These are phyloP conservation scores for Jasminum sambac DNA, from an alignment of 257 asterid species.

Conservation along the genomic window DNA sequence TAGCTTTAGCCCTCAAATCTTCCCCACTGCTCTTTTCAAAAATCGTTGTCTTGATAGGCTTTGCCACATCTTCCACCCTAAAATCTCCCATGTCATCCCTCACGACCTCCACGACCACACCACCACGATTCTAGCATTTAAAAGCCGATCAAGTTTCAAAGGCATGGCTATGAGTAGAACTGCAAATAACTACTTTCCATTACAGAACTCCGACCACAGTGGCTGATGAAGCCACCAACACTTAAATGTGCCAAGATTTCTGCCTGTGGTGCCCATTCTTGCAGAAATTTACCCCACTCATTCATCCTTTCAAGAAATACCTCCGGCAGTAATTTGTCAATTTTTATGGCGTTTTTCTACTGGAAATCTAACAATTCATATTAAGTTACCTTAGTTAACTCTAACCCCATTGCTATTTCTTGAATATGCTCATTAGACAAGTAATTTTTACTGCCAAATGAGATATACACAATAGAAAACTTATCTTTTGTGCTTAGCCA, in stretches of 20 bases:
- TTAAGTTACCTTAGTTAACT: background rate
- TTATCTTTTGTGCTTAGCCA: slow-evolving; percentile 8
- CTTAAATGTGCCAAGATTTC: slow-evolving; percentile 31
- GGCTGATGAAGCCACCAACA: slow-evolving; percentile 44
- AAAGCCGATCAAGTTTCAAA: slow-evolving; percentile 34
- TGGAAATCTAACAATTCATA: slow-evolving; percentile 10
- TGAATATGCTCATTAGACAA: slow-evolving; percentile 3
- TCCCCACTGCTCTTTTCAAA: slow-evolving; percentile 6
- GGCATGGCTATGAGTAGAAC: slow-evolving; percentile 43
- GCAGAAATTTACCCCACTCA: slow-evolving; percentile 7
- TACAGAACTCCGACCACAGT: slow-evolving; percentile 49
- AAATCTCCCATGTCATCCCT: slow-evolving; percentile 29
- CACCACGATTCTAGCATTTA: slow-evolving; percentile 29
- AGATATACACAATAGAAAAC: slow-evolving; percentile 8
- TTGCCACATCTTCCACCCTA: slow-evolving; percentile 29
- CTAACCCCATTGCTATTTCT: slow-evolving; percentile 16
- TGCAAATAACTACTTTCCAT: slow-evolving; percentile 24
- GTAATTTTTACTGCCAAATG: slow-evolving; percentile 22
- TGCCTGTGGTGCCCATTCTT: slow-evolving; percentile 40
- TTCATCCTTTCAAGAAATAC: slow-evolving; percentile 15
- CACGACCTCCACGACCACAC: slow-evolving; percentile 31
- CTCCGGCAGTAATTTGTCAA: background rate
- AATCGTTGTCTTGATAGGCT: slow-evolving; percentile 28
- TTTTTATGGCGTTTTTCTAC: background rate
- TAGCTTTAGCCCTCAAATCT: background rate